A percentile compares a stretch with the other conserved stretches of the same genome.
Conservation (phyloP, 129 eudicot species). For the Erigeron canadensis region DNA sequence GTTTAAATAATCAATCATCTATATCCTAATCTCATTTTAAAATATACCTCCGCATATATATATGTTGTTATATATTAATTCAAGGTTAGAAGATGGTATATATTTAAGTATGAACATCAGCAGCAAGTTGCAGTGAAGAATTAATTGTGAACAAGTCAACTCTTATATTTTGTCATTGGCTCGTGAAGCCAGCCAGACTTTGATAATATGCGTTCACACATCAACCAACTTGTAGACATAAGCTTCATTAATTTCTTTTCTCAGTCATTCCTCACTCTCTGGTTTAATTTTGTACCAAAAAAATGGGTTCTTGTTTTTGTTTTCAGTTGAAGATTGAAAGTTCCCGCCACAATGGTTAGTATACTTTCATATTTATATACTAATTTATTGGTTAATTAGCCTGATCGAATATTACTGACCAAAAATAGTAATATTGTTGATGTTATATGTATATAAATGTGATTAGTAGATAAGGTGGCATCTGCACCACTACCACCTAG, state of each 20-base stretch:
- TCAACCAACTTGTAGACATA: conserved; percentile 36
- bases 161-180: conserved; percentile 38
- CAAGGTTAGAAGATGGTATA: conserved; percentile 6
- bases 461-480: conserved; percentile 32
- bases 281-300: neutral
- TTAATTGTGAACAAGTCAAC: conserved; percentile 43
- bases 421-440: neutral
- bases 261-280: conserved; percentile 17
- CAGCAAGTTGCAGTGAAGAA: conserved; percentile 31
- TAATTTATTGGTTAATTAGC: neutral
- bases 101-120: neutral
- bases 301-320: conserved; percentile 51
- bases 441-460: neutral
- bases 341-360: conserved; percentile 41
- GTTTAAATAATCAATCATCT: neutral
- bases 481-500: conserved; percentile 42
- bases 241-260: conserved; percentile 17
- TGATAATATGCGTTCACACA: conserved; percentile 19
- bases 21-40: too few relatives aligned
- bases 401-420: neutral
- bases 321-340: conserved; percentile 41
- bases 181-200: conserved; percentile 48
- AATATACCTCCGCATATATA: too few relatives aligned
- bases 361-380: neutral
- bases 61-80: neutral